Percentiles rank a stretch among this genome's conserved stretches.
Conservation (phyloP, 2,329 filamentous ascomycete genomes). For the Stylonectria norvegica region DNA sequence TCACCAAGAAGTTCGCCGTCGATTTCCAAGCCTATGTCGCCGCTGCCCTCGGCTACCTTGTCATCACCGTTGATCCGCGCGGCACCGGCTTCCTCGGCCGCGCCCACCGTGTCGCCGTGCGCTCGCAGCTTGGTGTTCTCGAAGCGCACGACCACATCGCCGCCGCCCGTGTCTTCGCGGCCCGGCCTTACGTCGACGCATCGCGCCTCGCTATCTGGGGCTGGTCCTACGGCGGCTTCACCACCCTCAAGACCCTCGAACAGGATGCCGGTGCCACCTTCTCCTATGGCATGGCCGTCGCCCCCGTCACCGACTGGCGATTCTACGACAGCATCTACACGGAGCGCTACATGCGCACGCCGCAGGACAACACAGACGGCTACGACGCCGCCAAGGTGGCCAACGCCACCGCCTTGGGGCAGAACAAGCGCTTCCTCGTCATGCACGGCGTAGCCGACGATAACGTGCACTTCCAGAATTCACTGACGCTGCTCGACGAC, state of each 20-base stretch:
- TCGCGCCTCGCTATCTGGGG: slow-evolving; percentile 91
- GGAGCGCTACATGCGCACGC: slow-evolving; percentile 95
- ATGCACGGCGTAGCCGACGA: slow-evolving; percentile 98
- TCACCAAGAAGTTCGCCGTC: slow-evolving; percentile 74
- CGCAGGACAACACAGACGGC: slow-evolving; percentile 73
- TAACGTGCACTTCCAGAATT: slow-evolving; percentile 97
- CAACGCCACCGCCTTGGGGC: slow-evolving; percentile 68
- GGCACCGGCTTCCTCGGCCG: slow-evolving; percentile 91
- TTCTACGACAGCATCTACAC: slow-evolving; percentile 95
- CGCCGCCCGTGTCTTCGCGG: slow-evolving; percentile 78
- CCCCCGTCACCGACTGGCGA: slow-evolving; percentile 96
- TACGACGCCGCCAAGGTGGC: slow-evolving; percentile 73
- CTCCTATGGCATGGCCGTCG: slow-evolving; percentile 95
- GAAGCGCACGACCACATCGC: slow-evolving; percentile 91
- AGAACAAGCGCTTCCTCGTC: slow-evolving; percentile 82
- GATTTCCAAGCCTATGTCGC: slow-evolving; percentile 92
- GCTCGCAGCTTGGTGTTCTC: slow-evolving; percentile 78
- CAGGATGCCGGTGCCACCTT: slow-evolving; percentile 86
- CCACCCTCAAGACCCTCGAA: slow-evolving; percentile 92
- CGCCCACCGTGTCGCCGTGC: slow-evolving; percentile 74
- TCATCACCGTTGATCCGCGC: slow-evolving; percentile 89
- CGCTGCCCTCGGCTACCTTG: slow-evolving; percentile 81
- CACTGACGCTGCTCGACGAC: slow-evolving; percentile 79
- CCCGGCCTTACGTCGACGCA: slow-evolving; percentile 77
- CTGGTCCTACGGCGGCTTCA: slow-evolving; percentile 96